Evolutionary conservation across 495 filamentous ascomycete genomes (phyloP), one percentile per base, ranked within the genome.

Genomic region (Tuber calosporum): DNA sequence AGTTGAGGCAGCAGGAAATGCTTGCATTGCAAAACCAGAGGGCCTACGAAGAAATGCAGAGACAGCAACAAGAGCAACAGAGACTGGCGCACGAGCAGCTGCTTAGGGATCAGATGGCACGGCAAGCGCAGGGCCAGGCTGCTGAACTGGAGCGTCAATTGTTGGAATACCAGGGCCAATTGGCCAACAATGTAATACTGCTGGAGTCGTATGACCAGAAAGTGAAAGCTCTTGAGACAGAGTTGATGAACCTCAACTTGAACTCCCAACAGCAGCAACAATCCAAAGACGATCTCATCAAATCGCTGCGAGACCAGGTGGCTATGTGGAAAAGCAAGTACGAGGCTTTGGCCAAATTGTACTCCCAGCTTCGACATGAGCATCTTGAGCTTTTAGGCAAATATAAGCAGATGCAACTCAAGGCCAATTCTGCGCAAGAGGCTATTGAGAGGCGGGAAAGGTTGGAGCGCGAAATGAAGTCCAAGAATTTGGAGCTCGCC

Each of bases 251-350:
- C 75, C 86, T 97, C 26, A 92, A 92, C 74, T 87, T 85, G 69
- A 97, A 94, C 83, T 90, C 91, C 77, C 90, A 91, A 40, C 89
- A 96, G 83, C 95, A 98, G 79, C 89, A 90, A 38, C 82, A 86
- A 30, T 97, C 94, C 75, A 94, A 94, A 80, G 95, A 99, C 79
- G 95, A 97, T 75, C 93, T 97, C 81, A 96, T 99, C 77, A 86
- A 90, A 67, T 89, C 95, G 7, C 85, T 98, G 26, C 94, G 97
- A 80, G 79, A 81, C 43, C 80, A 81, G 66, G 77, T 81, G 0
- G 97, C 97, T 82, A 97, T 93, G 1, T 98, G 95, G 95, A 87
- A 95, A 72, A 88, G 92, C 43, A 99, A 98, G 84, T 99, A 98
- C 79, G 96, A 99, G 81, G 91, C 94, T 4, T 84, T 99, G 70